These are phyloP conservation scores for Colletotrichum gloeosporioides DNA, from an alignment of 2,329 filamentous ascomycete genomes.

Conservation along the genomic window DNA sequence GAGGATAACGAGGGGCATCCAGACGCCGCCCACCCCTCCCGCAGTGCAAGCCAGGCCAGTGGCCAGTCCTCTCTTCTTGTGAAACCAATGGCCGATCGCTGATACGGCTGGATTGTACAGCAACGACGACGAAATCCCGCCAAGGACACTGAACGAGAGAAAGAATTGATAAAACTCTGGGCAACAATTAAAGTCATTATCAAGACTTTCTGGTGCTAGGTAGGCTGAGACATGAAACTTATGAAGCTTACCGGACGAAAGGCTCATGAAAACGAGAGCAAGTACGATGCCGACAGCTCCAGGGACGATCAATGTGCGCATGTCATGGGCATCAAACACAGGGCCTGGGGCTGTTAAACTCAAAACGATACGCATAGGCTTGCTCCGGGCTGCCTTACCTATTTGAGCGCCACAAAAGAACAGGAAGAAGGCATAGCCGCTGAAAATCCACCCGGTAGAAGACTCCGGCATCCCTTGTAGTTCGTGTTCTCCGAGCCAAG, in stretches of 20 bases:
- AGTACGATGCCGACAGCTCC: neutral
- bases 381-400: constrained; percentile 32
- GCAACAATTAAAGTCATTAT: neutral
- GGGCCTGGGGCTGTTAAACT: neutral
- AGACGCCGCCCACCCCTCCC: constrained; percentile 62
- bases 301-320: neutral
- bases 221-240: neutral
- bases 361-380: neutral
- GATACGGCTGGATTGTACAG: constrained; percentile 73
- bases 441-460: constrained; percentile 75
- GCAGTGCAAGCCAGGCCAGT: constrained; percentile 74
- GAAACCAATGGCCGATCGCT: constrained; percentile 73
- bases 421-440: constrained; percentile 71
- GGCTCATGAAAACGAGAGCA: neutral
- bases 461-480: constrained; percentile 62
- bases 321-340: neutral
- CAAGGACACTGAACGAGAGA: constrained; percentile 63
- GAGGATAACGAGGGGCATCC: constrained; percentile 44
- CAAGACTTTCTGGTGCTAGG: neutral
- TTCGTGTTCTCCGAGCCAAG: constrained; percentile 68
- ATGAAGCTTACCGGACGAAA: neutral
- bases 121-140: constrained; percentile 67
- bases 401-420: constrained; percentile 76
- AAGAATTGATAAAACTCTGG: neutral
- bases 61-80: constrained; percentile 65